Base-by-base conservation (phyloP, 1,139 yeast genomes). In the Wickerhamomyces sp. region DNA sequence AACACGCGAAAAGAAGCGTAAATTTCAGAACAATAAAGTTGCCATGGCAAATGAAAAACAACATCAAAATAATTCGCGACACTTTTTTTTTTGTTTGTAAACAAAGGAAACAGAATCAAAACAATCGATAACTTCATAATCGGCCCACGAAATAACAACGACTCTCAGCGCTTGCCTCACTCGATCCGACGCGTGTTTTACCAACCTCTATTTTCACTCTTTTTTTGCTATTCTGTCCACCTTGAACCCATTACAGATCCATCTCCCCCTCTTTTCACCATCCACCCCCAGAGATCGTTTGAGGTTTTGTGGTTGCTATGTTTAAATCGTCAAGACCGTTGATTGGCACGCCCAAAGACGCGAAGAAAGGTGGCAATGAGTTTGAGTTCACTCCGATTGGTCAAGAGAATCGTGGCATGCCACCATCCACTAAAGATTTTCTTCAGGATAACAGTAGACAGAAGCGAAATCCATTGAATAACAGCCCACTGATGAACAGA, bases 351-450 rank as follows among this genome's bases (percentile, higher is more conserved):
- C 52, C 52, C 2, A 36, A 23, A 30, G 32, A 31, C 31, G 23
- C 23, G 22, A 33, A 32, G 10, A 33, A 29, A 24, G 26, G 30
- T 6, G 17, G 12, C 2, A 28, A 18, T 15, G 33, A 21, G 16
- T 37, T 44, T 13, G 52, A 47, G 27, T 49, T 49, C 17, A 47
- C 54, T 3, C 54, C 54, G 0, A 41, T 49, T 18, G 54, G 54
- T 4, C 42, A 36, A n/a, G 37, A 31, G 30, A 39, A 42, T 26
- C 23, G 15, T 28, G 23, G 12, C 27, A 26, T 7, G 5, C 16
- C 24, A 11, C 11, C 20, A 6, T 15, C 31, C 6, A 26, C 28
- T 4, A 2, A 14, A 9, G 27, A 21, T 11, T 14, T 23, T 10
- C 27, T 15, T 9, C 13, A 4, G n/a, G 30, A 8, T 12, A 19